Evolutionary conservation across 2,329 filamentous ascomycete genomes (phyloP).

Genomic region (Pseudogymnoascus sp.): DNA sequence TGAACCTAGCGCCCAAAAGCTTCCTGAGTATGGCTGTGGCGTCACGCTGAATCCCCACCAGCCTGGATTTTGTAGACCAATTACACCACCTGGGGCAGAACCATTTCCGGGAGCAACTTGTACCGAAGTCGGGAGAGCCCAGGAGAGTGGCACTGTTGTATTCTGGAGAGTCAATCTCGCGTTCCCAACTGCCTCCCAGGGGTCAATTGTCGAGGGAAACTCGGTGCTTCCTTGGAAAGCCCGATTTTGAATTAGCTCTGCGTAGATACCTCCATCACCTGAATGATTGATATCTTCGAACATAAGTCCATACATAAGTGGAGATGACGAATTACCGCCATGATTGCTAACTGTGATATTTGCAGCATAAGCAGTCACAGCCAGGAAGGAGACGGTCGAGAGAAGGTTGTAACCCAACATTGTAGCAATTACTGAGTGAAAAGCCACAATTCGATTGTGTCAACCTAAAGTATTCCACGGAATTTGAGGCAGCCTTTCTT

Average conservation of each 20-base stretch:
- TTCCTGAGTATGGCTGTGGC: slow-evolving; percentile 23
- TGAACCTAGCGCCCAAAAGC: slow-evolving; percentile 21
- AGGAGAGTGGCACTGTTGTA: slow-evolving; percentile 20
- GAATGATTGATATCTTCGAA: slow-evolving; percentile 28
- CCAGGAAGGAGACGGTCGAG: background rate
- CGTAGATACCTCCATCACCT: slow-evolving; percentile 40
- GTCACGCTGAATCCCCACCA: slow-evolving; percentile 45
- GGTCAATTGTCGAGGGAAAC: slow-evolving; percentile 41
- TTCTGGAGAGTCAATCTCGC: slow-evolving; percentile 27
- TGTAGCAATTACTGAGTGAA: background rate
- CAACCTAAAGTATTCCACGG: background rate
- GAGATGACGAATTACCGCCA: slow-evolving; percentile 24
- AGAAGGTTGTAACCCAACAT: background rate
- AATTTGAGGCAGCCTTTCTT: background rate
- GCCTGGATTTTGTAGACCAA: slow-evolving; percentile 45
- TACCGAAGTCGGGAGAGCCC: slow-evolving; percentile 21
- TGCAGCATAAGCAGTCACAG: slow-evolving; percentile 16
- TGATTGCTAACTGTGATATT: slow-evolving; percentile 21
- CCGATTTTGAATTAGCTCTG: slow-evolving; percentile 61
- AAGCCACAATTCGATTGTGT: background rate
- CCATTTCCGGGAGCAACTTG: slow-evolving; percentile 24
- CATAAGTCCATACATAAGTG: slow-evolving; percentile 25
- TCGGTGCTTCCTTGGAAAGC: slow-evolving; percentile 49
- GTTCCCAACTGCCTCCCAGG: slow-evolving; percentile 21
- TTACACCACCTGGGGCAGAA: slow-evolving; percentile 28